Conservation (phyloP, 768 basidiomycete genomes). For the Mycena metata region DNA sequence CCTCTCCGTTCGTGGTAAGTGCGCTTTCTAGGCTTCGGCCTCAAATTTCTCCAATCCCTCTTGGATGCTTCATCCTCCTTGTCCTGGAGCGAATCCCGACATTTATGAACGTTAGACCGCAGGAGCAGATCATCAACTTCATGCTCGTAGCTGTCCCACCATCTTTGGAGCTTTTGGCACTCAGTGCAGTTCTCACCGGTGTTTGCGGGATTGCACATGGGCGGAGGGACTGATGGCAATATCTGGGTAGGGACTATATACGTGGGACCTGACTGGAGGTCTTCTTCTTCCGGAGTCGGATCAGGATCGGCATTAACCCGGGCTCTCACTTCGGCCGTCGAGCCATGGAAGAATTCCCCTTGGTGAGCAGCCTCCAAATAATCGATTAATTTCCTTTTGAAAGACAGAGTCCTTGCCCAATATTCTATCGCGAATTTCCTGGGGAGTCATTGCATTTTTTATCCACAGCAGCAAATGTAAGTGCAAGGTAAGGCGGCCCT, state of each 20-base stretch:
- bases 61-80: neutral
- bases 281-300: too few relatives aligned
- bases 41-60: constrained; percentile 17
- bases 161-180: too few relatives aligned
- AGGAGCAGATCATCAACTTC: too few relatives aligned
- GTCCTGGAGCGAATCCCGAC: neutral
- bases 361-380: constrained; percentile 27
- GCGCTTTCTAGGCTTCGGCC: constrained; percentile 14
- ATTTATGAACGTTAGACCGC: too few relatives aligned
- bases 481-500: constrained; percentile 47
- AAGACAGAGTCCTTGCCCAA: constrained; percentile 21
- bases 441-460: constrained; percentile 23
- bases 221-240: too few relatives aligned
- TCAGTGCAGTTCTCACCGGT: too few relatives aligned
- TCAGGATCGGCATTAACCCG: neutral
- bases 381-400: constrained; percentile 18
- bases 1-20: constrained; percentile 11
- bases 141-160: too few relatives aligned
- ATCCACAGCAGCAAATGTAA: constrained; percentile 47
- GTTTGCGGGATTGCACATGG: too few relatives aligned
- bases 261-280: too few relatives aligned
- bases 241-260: too few relatives aligned
- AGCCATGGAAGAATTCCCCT: constrained; percentile 39
- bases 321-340: constrained; percentile 36
- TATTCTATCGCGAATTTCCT: constrained; percentile 36